Base-by-base conservation (phyloP, 1,284 basidiomycete species). In the Ganoderma boninense region DNA sequence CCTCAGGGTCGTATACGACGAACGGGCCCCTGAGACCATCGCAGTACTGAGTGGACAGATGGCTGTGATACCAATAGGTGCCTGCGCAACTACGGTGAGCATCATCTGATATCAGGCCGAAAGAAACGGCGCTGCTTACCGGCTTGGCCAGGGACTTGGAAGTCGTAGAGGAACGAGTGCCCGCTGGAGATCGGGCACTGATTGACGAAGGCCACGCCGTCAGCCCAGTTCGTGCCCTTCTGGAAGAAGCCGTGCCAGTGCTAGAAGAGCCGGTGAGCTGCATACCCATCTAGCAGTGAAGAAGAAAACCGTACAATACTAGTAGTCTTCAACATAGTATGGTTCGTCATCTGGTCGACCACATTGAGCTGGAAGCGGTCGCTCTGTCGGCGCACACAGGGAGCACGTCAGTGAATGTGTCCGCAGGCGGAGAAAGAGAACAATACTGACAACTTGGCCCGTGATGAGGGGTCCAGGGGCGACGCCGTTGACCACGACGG, bases 101-200 rank as follows among this genome's bases (percentile, higher is more conserved):
- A 38, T 18, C 11, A 14, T 32, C 38, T 16, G 42, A 59, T 4
- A 56, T 26, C 26, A 67, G 11, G 10, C 68, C 73, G 75, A 73
- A 75, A 62, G 61, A 75, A 4, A 23, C 18, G 4, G 23, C 2
- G 4, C 11, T 2, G 18, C 65, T 76, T 77, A 64, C 81, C 82
- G 16, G 81, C 78, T 62, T 80, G 81, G 38, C 73, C 77, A 23
- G 77, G 75, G 4, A 76, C 76, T 29, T 72, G 73, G 72, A 83
- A 79, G 57, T 80, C 73, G 66, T 84, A 89, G 18, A 84, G 81
- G 80, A 87, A 89, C 20, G 80, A 81, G 14, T 80, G 71, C 0
- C 82, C 80, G 0, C 85, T 80, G 6, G 83, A 80, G 66, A 90
- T 87, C 2, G 87, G 86, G 73, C 89, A 90, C 73, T 87, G 86